Evolutionary conservation across 1,284 basidiomycete species (phyloP), one percentile per base, ranked within the genome.

Genomic region (Malassezia nana): DNA sequence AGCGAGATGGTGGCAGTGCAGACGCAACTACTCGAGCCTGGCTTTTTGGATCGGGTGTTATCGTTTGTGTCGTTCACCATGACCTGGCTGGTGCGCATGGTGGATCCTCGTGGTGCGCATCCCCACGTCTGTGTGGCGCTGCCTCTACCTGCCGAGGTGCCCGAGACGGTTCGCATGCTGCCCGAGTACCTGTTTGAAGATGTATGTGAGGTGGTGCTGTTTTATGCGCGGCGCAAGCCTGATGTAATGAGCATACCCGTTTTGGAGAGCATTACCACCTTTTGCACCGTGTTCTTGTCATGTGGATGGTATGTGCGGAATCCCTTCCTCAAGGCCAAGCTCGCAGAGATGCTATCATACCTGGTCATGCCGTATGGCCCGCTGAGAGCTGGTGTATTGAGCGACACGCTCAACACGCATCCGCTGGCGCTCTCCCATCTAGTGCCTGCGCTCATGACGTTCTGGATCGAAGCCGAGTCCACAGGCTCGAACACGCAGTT

Each of bases 221-320:
- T 80, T 86, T 89, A 64, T 20, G 18, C 33, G 58, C 87, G 89
- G 40, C 80, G 83, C 54, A 79, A 83, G 1, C 89, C 89, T 0
- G 82, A 88, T 50, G 85, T 84, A 50, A 81, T 95, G 30, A 84
- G 85, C 0, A 87, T 89, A 52, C 86, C 60, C 33, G 69, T 72
- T 31, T 73, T 88, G 77, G 83, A 83, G 25, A 90, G 91, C 64
- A 78, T 98, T n/a, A 78, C 96, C 60, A 82, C 84, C 0, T 98
- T 96, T 75, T 82, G 84, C 32, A 79, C 96, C 62, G 89, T 87
- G 0, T 96, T 96, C 80, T 78, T 98, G 51, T 85, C 86, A 6
- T 94, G 89, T 6, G 88, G 87, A 0, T 88, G 86, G 82, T 96
- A 92, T 74, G 90, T 99, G 78, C 95, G 94, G 78, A 99, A 98